Evolutionary conservation across 1,139 yeast genomes (phyloP).

Genomic region (Candida gigantensis): DNA sequence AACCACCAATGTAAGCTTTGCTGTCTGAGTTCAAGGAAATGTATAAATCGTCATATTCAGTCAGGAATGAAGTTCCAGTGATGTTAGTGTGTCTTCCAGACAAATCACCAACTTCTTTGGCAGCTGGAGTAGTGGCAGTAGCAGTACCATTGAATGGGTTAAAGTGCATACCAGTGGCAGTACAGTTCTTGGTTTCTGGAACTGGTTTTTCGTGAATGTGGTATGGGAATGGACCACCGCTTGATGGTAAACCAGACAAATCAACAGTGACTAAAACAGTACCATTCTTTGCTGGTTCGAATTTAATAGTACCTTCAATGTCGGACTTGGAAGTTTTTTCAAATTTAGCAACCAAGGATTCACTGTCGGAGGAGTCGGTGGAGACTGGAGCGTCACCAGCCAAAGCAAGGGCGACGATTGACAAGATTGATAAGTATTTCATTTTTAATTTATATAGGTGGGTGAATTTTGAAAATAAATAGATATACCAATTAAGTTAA

Average conservation of each 20-base stretch:
- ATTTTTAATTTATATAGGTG: neutral
- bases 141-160: constrained; percentile 40
- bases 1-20: constrained; percentile 38
- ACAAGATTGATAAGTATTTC: constrained; percentile 14
- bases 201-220: constrained; percentile 43
- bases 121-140: constrained; percentile 26
- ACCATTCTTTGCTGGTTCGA: constrained; percentile 34
- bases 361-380: constrained; percentile 21
- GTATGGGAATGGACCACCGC: constrained; percentile 45
- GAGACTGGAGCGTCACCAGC: constrained; percentile 23
- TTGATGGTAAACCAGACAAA: constrained; percentile 32
- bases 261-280: constrained; percentile 34
- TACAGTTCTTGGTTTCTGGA: constrained; percentile 42
- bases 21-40: constrained; percentile 38
- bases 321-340: constrained; percentile 9
- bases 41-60: constrained; percentile 36
- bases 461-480: too few relatives aligned
- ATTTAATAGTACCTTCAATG: constrained; percentile 30
- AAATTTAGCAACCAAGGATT: constrained; percentile 19
- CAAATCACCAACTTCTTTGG: constrained; percentile 42
- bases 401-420: constrained; percentile 15
- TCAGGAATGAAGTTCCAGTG: constrained; percentile 25
- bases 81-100: constrained; percentile 44
- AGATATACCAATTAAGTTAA: too few relatives aligned
- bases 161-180: constrained; percentile 39